Conservation (phyloP, 1,284 basidiomycete genomes). For the Grifola frondosa region DNA sequence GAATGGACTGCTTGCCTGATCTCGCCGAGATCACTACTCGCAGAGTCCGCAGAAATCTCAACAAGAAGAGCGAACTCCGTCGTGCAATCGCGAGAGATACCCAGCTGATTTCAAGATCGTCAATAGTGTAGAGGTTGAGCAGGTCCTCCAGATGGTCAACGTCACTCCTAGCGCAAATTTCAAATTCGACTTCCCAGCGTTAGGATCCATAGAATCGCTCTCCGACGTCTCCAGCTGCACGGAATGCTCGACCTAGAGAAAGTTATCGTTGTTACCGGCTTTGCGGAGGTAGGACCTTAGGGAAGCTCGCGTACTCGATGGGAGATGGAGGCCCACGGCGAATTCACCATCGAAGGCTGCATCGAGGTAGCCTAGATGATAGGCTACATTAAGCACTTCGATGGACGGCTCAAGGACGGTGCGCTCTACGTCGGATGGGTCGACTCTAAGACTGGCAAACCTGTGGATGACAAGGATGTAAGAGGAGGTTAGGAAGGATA, state of each 20-base stretch:
- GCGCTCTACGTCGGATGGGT: constrained; percentile 96
- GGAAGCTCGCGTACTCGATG: constrained; percentile 95
- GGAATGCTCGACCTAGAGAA: constrained; percentile 93
- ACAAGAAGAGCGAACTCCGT: constrained; percentile 84
- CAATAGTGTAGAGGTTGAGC: constrained; percentile 89
- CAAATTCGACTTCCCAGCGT: constrained; percentile 87
- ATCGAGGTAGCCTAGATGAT: constrained; percentile 99
- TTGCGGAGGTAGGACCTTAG: constrained; percentile 98
- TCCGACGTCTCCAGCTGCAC: constrained; percentile 74
- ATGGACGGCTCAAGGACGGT: constrained; percentile 91
- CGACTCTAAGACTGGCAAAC: constrained; percentile 87
- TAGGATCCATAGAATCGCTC: constrained; percentile 67
- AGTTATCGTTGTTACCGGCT: constrained; percentile 90
- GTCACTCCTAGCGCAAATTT: constrained; percentile 96
- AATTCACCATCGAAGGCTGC: constrained; percentile 93
- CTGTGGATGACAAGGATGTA: constrained; percentile 97
- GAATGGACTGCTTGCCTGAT: constrained; percentile 96
- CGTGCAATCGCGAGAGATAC: constrained; percentile 89
- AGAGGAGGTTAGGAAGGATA: constrained; percentile 92
- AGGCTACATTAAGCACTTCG: constrained; percentile 97
- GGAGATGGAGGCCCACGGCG: constrained; percentile 95
- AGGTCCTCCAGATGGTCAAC: constrained; percentile 87
- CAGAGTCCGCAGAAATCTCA: constrained; percentile 78
- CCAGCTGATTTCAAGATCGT: constrained; percentile 90
- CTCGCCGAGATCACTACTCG: constrained; percentile 87